phyloP scores from a whole-genome alignment of 106 monocot species.

The Allium cepa region DNA sequence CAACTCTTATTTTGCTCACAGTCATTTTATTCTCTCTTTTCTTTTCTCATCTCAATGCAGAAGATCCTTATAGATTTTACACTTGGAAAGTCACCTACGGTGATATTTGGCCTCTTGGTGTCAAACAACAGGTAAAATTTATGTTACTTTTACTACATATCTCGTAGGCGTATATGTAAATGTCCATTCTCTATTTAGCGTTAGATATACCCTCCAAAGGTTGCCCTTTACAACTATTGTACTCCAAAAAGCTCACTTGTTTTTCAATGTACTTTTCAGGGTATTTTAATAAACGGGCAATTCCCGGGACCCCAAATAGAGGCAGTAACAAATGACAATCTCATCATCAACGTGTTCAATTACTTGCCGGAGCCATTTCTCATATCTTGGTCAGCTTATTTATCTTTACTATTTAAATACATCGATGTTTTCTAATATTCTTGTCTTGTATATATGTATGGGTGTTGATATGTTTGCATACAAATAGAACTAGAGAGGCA shows the following conservation, averaged over 20 bases:
- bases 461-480: background rate
- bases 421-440: background rate
- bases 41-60: conserved; percentile 13
- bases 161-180: background rate
- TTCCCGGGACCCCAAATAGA: conserved; percentile 81
- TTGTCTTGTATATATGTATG: background rate
- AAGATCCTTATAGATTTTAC: conserved; percentile 73
- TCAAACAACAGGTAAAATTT: conserved; percentile 44
- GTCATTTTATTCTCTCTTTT: conserved; percentile 1
- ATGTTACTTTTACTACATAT: background rate
- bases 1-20: conserved; percentile 4
- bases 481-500: background rate
- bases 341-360: conserved; percentile 79
- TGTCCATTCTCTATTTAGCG: background rate
- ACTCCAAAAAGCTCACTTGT: background rate
- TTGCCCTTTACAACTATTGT: background rate
- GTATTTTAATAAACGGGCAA: conserved; percentile 77
- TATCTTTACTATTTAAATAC: background rate
- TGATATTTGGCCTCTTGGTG: conserved; percentile 60
- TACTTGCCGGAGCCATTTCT: conserved; percentile 69
- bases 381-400: conserved; percentile 44
- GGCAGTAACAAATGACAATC: conserved; percentile 78
- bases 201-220: background rate
- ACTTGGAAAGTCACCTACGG: conserved; percentile 66
- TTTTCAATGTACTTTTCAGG: conserved; percentile 27